Conservation (phyloP, 169 alveolate genomes). For the Eimeria maxima region DNA sequence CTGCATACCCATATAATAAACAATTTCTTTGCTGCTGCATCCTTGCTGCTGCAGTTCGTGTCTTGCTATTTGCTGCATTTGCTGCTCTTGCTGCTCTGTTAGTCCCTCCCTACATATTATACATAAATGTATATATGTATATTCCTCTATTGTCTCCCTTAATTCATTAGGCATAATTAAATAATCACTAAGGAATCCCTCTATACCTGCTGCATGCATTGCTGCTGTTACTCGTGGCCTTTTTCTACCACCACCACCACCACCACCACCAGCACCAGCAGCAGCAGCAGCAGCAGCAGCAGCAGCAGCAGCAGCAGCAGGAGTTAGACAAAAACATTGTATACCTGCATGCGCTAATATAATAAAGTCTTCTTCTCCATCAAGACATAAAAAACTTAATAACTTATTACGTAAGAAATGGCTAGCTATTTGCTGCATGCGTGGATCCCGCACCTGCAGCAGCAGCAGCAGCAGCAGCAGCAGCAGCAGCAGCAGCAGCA, state of each 20-base stretch:
- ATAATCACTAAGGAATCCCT: too few relatives aligned
- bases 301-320: slow-evolving; percentile 32
- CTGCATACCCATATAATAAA: too few relatives aligned
- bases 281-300: not conserved
- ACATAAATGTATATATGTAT: too few relatives aligned
- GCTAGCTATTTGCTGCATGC: not conserved
- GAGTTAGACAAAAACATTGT: slow-evolving; percentile 2
- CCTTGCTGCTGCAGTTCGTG: too few relatives aligned
- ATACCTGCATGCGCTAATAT: not conserved
- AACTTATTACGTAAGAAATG: not conserved
- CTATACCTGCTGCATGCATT: too few relatives aligned
- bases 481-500: slow-evolving; percentile 33
- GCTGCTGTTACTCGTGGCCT: not conserved
- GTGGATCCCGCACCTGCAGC: slow-evolving; percentile 8
- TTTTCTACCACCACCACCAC: too few relatives aligned
- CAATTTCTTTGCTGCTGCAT: too few relatives aligned
- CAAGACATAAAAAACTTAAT: slow-evolving; percentile 6
- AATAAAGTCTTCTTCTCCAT: not conserved
- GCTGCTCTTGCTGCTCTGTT: too few relatives aligned
- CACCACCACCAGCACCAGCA: not conserved
- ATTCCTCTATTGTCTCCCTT: too few relatives aligned
- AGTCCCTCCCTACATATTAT: too few relatives aligned
- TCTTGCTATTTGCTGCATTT: too few relatives aligned
- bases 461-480: not conserved
- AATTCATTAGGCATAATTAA: too few relatives aligned